phyloP scores from a whole-genome alignment of 2,329 filamentous ascomycete genomes.

The Annulohypoxylon truncatum region DNA sequence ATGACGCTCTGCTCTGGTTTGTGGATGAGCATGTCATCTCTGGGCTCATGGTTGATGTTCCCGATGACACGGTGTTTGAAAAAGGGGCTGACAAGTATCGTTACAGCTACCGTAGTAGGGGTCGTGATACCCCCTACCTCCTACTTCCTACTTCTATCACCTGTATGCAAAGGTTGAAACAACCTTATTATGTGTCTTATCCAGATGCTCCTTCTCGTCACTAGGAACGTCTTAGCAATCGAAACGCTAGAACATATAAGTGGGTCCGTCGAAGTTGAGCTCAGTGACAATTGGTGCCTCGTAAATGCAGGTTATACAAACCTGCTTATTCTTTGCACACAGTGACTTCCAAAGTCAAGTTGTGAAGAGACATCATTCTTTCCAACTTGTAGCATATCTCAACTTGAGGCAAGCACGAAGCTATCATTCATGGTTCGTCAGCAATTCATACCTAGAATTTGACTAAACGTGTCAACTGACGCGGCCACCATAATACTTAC shows the following conservation, averaged over 20 bases:
- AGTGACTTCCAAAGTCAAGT: neutral
- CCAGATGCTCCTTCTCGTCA: neutral
- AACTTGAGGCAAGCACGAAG: conserved; percentile 11
- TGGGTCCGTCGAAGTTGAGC: neutral
- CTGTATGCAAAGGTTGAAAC: neutral
- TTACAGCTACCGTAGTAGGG: neutral
- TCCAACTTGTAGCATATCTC: neutral
- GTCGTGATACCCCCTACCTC: neutral
- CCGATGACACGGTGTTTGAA: neutral
- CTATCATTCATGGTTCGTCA: neutral
- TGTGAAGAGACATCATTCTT: neutral
- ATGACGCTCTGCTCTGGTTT: neutral
- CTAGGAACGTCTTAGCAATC: neutral
- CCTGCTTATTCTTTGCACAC: neutral
- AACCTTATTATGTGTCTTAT: neutral
- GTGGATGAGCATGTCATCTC: neutral
- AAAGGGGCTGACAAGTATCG: neutral
- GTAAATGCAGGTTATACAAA: neutral
- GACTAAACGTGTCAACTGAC: neutral
- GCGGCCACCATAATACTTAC: conserved; percentile 2
- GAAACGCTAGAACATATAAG: neutral
- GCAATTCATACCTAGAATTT: neutral
- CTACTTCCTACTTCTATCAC: neutral
- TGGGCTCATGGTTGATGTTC: neutral
- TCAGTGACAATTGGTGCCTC: neutral